Evolutionary conservation across 495 filamentous ascomycete genomes (phyloP).

Genomic region (Penicillium ucsense): DNA sequence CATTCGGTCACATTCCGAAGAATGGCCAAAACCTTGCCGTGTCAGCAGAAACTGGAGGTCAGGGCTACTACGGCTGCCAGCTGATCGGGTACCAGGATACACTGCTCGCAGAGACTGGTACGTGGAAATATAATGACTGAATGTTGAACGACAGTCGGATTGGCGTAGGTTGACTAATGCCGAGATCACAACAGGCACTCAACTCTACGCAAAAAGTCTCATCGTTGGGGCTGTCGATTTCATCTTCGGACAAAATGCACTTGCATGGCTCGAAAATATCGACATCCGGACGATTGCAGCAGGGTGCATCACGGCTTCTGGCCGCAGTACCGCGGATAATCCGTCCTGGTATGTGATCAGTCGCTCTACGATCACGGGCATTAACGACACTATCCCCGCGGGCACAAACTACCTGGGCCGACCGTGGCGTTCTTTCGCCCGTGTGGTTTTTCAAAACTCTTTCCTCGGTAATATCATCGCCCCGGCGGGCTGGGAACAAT

Average conservation of each 20-base stretch:
- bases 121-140: background rate
- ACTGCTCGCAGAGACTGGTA: background rate
- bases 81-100: background rate
- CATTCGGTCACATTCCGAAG: background rate
- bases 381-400: background rate
- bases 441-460: slow-evolving; percentile 50
- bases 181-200: background rate
- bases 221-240: slow-evolving; percentile 3
- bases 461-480: slow-evolving; percentile 44
- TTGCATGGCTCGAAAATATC: slow-evolving; percentile 1
- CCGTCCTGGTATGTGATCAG: background rate
- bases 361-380: background rate
- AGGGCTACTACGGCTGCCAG: slow-evolving; percentile 1
- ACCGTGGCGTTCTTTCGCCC: slow-evolving; percentile 49
- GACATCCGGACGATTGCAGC: slow-evolving; percentile 1
- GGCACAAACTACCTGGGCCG: slow-evolving; percentile 35
- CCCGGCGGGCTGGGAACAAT: slow-evolving; percentile 41
- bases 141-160: no score
- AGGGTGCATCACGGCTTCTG: background rate
- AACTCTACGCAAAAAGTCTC: background rate
- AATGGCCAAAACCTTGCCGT: background rate
- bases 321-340: background rate
- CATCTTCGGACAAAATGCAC: slow-evolving; percentile 9
- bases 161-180: background rate
- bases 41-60: background rate